A percentile compares a stretch with the other conserved stretches of the same genome.
Evolutionary conservation across 208 protist species (phyloP).

Genomic region (Leishmania martiniquensis): DNA sequence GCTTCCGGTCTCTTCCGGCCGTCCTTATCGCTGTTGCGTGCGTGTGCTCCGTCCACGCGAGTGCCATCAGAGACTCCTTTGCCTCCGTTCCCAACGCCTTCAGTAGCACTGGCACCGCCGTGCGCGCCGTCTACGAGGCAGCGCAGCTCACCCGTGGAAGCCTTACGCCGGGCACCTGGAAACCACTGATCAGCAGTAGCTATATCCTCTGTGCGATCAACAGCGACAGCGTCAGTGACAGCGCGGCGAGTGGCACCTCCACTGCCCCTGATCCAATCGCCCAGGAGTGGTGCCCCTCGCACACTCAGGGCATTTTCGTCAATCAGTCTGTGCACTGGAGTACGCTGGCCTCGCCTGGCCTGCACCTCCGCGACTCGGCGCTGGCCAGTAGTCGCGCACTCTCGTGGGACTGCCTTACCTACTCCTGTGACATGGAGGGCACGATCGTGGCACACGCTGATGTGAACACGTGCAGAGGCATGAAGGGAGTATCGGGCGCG

Average conservation of each 20-base stretch:
- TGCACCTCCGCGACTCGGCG: slow-evolving; percentile 18
- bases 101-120: neutral
- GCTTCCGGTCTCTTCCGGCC: neutral
- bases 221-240: neutral
- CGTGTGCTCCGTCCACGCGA: neutral
- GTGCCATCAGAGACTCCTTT: slow-evolving; percentile 4
- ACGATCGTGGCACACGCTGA: neutral
- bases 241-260: neutral
- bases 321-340: slow-evolving; percentile 38
- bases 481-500: neutral
- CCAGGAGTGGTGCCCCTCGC: slow-evolving; percentile 10
- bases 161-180: neutral
- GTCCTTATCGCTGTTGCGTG: neutral
- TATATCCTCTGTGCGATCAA: slow-evolving; percentile 22
- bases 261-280: neutral
- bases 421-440: slow-evolving; percentile 35
- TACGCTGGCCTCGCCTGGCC: slow-evolving; percentile 33
- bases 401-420: slow-evolving; percentile 36
- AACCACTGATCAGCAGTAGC: slow-evolving; percentile 6
- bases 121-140: slow-evolving; percentile 27
- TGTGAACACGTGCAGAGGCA: neutral
- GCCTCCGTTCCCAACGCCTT: slow-evolving; percentile 15
- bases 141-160: slow-evolving; percentile 13
- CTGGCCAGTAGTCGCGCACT: neutral
- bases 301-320: neutral